Base-by-base conservation (phyloP, 495 filamentous ascomycete species). In the Aeminium ludgeri region DNA sequence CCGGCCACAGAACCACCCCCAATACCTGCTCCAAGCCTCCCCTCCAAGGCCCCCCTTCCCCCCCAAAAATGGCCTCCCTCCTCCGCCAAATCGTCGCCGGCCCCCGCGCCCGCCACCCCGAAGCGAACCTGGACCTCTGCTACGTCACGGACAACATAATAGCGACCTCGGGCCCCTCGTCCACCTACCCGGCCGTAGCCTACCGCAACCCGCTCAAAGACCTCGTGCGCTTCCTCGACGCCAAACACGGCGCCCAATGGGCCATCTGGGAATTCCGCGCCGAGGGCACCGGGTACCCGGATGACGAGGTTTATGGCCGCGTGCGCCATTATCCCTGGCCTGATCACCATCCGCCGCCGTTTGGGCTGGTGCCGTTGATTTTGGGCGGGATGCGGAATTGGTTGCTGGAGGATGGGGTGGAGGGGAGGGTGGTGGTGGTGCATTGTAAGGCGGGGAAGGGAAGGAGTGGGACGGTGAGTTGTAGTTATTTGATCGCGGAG, bases 361-460 rank as follows among this genome's bases (percentile, higher is more conserved):
- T 97, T 52, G 69, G 72, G 23, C 60, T 94, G 11, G 78, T 96
- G 17, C 86, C 85, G 1, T 65, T 77, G 52, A 82, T 94, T n/a
- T 71, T 94, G 66, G 85, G 71, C 5, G 77, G 78, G 48, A 94
- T 96, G 86, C 69, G 79, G 38, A 78, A 85, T 42, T 94, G 86
- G 85, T 54, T 92, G 28, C 60, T 70, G 19, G 72, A 64, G 12
- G 61, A 72, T n/a, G 64, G 68, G 19, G 51, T 57, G 6, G 30
- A 33, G 15, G 39, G 34, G n/a, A 65, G 84, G 17, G 80, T 93
- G 1, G 78, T 77, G 1, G 87, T 97, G 5, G 83, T 97, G 10
- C 89, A 96, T 57, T 96, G 89, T 63, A 97, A 95, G 37, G 89
- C 89, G 1, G 89, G 89, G 2, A 97, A 97, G 59, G 89, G 89